Evolutionary conservation across 306 rosid genomes (phyloP).

Genomic region (Chamaecrista fasciculata): DNA sequence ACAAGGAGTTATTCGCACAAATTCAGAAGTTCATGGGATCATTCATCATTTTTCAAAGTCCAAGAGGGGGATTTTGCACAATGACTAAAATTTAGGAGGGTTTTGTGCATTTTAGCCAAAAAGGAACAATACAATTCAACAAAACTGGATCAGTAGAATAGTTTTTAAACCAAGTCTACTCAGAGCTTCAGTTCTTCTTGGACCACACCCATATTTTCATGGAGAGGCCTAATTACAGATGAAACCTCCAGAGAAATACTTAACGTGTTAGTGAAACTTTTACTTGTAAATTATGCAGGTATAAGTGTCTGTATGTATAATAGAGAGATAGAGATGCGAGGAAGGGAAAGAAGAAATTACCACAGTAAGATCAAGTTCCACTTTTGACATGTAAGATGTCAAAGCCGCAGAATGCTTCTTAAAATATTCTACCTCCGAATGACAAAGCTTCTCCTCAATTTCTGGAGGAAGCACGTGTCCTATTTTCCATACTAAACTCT

Average conservation of each 20-base stretch:
- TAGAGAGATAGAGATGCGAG: background rate
- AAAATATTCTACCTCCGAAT: constrained; percentile 69
- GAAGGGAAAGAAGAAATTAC: constrained; percentile 45
- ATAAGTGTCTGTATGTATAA: background rate
- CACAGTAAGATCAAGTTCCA: constrained; percentile 74
- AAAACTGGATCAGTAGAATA: background rate
- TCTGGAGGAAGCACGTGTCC: constrained; percentile 71
- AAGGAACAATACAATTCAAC: background rate
- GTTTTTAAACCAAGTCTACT: background rate
- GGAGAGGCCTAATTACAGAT: background rate
- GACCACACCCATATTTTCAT: background rate
- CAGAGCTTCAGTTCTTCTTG: background rate
- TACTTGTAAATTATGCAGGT: background rate
- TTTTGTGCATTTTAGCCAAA: too few species aligned
- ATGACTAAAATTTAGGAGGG: too few species aligned
- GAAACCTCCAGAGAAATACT: background rate
- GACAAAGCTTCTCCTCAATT: constrained; percentile 71
- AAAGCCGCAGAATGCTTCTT: constrained; percentile 68
- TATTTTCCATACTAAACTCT: constrained; percentile 74
- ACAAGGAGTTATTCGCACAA: too few species aligned
- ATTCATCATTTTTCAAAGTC: too few species aligned
- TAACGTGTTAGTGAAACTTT: background rate
- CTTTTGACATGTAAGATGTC: constrained; percentile 60
- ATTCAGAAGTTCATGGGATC: too few species aligned
- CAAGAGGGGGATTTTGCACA: too few species aligned